These are phyloP conservation scores for Ogataea ganodermae DNA, from an alignment of 805 yeast species.

Conservation along the genomic window DNA sequence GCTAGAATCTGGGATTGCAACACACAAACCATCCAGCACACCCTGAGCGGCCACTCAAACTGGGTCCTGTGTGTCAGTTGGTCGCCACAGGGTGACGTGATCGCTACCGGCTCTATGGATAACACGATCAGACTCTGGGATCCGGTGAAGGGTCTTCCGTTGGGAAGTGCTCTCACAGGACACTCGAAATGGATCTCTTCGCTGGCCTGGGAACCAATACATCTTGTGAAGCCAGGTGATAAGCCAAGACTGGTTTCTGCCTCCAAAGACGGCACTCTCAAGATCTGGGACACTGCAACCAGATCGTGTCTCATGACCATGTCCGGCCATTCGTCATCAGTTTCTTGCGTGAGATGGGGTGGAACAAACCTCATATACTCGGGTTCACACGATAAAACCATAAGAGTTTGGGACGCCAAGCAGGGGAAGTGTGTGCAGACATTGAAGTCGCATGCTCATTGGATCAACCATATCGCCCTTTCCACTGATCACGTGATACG, in stretches of 20 bases:
- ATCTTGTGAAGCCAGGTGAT: slow-evolving; percentile 66
- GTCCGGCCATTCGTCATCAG: slow-evolving; percentile 86
- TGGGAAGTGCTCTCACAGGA: slow-evolving; percentile 76
- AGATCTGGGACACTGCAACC: slow-evolving; percentile 82
- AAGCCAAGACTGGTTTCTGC: slow-evolving; percentile 77
- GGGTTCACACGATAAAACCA: slow-evolving; percentile 92
- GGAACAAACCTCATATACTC: slow-evolving; percentile 83
- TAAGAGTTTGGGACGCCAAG: slow-evolving; percentile 85
- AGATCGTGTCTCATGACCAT: slow-evolving; percentile 68
- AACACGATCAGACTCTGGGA: slow-evolving; percentile 88
- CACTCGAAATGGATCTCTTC: slow-evolving; percentile 90
- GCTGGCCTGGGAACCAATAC: slow-evolving; percentile 92
- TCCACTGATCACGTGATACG: slow-evolving; percentile 89
- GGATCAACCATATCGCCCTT: slow-evolving; percentile 93
- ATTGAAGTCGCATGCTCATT: slow-evolving; percentile 89
- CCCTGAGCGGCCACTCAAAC: slow-evolving; percentile 81
- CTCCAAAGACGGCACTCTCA: slow-evolving; percentile 88
- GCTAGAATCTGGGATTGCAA: slow-evolving; percentile 97
- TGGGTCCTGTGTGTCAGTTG: slow-evolving; percentile 93
- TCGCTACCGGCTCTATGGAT: slow-evolving; percentile 98
- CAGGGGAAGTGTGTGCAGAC: slow-evolving; percentile 79
- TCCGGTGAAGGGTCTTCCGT: slow-evolving; percentile 64
- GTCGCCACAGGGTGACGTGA: slow-evolving; percentile 86
- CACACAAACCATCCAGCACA: slow-evolving; percentile 85
- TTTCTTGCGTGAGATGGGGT: slow-evolving; percentile 97